phyloP scores from a whole-genome alignment of 192 early-diverging fungal species.

The Thoreauomyces humboldtii region DNA sequence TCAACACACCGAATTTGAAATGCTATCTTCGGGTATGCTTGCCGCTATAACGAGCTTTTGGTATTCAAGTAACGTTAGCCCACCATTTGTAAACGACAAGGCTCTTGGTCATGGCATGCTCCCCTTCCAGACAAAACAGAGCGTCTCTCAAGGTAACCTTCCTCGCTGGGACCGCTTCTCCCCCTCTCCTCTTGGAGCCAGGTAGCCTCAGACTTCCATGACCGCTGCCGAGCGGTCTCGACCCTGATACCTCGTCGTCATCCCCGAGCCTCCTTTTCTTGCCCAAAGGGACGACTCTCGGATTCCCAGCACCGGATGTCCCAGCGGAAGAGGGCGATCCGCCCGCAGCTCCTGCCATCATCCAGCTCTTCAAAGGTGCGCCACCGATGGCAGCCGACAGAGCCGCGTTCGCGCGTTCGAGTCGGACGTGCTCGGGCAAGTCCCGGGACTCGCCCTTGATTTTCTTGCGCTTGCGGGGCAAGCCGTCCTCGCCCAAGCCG shows the following conservation, averaged over 20 bases:
- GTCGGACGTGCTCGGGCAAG: slow-evolving; percentile 19
- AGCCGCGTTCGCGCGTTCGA: slow-evolving; percentile 22
- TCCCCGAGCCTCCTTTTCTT: too few relatives aligned
- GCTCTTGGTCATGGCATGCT: slow-evolving; percentile 17
- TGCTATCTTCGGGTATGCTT: too few relatives aligned
- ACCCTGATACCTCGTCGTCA: too few relatives aligned
- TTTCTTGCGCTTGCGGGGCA: slow-evolving; percentile 10
- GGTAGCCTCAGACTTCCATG: not conserved
- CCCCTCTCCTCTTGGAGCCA: not conserved
- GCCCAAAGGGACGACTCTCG: too few relatives aligned
- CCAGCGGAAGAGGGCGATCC: too few relatives aligned
- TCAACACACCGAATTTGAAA: too few relatives aligned
- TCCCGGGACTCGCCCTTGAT: slow-evolving; percentile 4
- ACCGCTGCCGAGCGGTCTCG: too few relatives aligned
- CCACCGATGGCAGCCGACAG: slow-evolving; percentile 14
- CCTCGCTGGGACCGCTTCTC: not conserved
- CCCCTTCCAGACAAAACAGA: slow-evolving; percentile 19
- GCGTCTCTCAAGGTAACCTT: slow-evolving; percentile 21
- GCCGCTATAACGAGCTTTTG: too few relatives aligned
- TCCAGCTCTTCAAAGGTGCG: slow-evolving; percentile 21
- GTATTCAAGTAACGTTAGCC: slow-evolving; percentile 23
- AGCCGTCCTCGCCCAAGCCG: not conserved
- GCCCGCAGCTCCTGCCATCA: slow-evolving; percentile 15
- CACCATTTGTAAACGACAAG: slow-evolving; percentile 13
- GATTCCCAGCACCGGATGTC: not conserved